A percentile compares a stretch with the other conserved stretches of the same genome.
Evolutionary conservation across 345 rosid genomes (phyloP).

Genomic region (Laguncularia racemosa): DNA sequence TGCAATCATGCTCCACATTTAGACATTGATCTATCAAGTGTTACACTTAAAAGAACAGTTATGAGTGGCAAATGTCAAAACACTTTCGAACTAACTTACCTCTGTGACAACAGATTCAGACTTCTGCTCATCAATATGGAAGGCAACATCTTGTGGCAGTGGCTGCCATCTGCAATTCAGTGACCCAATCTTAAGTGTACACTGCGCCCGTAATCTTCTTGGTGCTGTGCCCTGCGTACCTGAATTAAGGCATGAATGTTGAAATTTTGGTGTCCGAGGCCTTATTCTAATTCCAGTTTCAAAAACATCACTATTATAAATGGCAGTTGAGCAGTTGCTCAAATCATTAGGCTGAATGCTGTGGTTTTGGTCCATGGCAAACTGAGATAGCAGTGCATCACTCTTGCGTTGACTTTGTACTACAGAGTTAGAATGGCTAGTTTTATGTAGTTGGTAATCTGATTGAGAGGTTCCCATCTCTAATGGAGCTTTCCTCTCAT

Average conservation of each 20-base stretch:
- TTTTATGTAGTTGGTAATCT: not conserved
- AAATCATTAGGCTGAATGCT: not conserved
- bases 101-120: slow-evolving; percentile 3
- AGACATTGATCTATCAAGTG: not conserved
- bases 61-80: not conserved
- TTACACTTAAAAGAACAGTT: not conserved
- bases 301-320: slow-evolving; percentile 9
- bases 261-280: slow-evolving; percentile 25
- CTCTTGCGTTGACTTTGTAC: not conserved
- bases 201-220: slow-evolving; percentile 51
- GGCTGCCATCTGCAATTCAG: slow-evolving; percentile 1
- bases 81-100: slow-evolving; percentile 7
- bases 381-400: slow-evolving; percentile 11
- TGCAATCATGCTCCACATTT: slow-evolving; percentile 2
- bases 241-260: slow-evolving; percentile 2
- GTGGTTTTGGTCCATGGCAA: slow-evolving; percentile 11
- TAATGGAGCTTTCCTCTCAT: not conserved
- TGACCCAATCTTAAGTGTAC: slow-evolving; percentile 15
- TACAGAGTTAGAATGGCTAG: not conserved
- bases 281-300: slow-evolving; percentile 39
- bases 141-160: slow-evolving; percentile 4
- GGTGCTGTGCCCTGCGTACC: slow-evolving; percentile 41
- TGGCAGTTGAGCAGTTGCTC: slow-evolving; percentile 7
- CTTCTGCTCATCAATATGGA: slow-evolving; percentile 18
- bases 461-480: not conserved